phyloP scores from a whole-genome alignment of 306 rosid species.

The Comarum palustre region DNA sequence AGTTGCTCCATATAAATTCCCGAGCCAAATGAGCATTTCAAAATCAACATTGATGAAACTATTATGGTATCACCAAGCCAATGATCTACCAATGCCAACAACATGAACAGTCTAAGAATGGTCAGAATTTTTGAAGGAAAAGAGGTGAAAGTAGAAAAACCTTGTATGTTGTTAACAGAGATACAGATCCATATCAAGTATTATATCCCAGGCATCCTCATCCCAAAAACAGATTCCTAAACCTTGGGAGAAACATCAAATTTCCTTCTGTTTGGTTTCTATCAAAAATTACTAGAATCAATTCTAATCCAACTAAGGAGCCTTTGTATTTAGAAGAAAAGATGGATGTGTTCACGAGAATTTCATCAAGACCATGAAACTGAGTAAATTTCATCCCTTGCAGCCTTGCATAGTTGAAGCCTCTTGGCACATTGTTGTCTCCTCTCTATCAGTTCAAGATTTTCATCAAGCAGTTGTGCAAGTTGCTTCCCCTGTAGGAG shows the following conservation, averaged over 20 bases:
- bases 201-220: background rate
- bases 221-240: background rate
- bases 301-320: background rate
- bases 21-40: background rate
- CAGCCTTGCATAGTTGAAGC: slow-evolving; percentile 50
- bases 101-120: background rate
- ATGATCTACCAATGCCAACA: background rate
- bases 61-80: slow-evolving; percentile 2
- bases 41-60: background rate
- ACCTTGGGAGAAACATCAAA: background rate
- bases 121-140: background rate
- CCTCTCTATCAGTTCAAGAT: slow-evolving; percentile 40
- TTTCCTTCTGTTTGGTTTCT: background rate
- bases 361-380: slow-evolving; percentile 43
- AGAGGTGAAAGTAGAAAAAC: background rate
- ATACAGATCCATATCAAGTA: background rate
- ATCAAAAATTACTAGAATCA: background rate
- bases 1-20: background rate
- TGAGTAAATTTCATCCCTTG: slow-evolving; percentile 52
- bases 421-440: slow-evolving; percentile 44
- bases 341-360: background rate
- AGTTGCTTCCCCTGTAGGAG: slow-evolving; percentile 37
- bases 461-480: slow-evolving; percentile 40
- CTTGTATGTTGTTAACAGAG: background rate
- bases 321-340: background rate